Evolutionary conservation across 106 monocot genomes (phyloP), one percentile per base, ranked within the genome.

Genomic region (Platanthera guangdongensis): DNA sequence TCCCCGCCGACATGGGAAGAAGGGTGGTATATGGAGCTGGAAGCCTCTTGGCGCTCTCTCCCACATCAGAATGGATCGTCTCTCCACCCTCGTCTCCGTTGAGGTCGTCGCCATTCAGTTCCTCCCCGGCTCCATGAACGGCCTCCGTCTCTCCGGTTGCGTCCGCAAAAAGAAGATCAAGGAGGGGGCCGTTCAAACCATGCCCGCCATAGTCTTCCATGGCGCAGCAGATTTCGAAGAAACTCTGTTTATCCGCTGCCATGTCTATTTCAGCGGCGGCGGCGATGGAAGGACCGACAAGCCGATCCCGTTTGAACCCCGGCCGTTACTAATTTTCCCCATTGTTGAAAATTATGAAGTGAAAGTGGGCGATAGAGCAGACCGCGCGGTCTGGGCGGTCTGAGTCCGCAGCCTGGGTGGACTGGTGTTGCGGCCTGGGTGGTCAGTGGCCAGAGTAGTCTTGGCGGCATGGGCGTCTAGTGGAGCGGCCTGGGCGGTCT

Each of bases 11-110:
- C 60, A 76, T 46, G 13, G 78, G 78, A 93, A 91, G 87, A 89
- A 89, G 80, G 90, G 92, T 21, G 90, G 92, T 30, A 87, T 96
- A 69, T 89, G 90, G 93, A 83, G 72, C n/a, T 93, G 96, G 93
- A 90, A 87, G 77, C 91, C 93, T 25, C 81, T 96, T 59, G 83
- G 93, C 12, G 93, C 96, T 0, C 76, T 96, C 53, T 91, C 96
- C 8, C 96, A 83, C 81, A 85, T 96, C 68, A 19, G 74, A 14
- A 96, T 93, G 96, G 89, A 91, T 0, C 81, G 84, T 11, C 47
- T 93, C 18, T 80, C 84, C 39, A 91, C 90, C 72, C 89, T 96
- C 52, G 84, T 96, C 81, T 96, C 96, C 25, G 90, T 90, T 7
- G 96, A 96, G 52, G 90, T 96, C 25, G 72, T 85, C 16, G 53